phyloP scores from a whole-genome alignment of 495 filamentous ascomycete genomes.

The Extremus antarcticus region DNA sequence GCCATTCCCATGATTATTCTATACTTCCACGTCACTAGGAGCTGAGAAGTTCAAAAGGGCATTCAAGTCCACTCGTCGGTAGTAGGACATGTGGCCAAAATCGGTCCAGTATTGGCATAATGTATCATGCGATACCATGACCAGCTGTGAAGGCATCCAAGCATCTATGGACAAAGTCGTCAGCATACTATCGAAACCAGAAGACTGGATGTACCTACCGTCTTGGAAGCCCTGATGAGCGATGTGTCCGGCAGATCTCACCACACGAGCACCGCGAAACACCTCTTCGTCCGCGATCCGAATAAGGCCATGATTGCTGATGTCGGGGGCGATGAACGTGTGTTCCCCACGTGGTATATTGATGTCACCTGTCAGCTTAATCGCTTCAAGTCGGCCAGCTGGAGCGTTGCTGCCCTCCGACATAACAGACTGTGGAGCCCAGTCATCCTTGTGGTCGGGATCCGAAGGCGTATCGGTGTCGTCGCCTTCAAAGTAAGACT shows the following conservation, averaged over 20 bases:
- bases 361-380: constrained; percentile 84
- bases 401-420: constrained; percentile 29
- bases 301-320: constrained; percentile 50
- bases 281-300: constrained; percentile 52
- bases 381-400: constrained; percentile 56
- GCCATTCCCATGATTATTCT: too few relatives aligned
- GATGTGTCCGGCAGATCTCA: constrained; percentile 65
- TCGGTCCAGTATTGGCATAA: constrained; percentile 74
- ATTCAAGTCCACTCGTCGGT: constrained; percentile 68
- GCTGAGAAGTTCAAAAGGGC: constrained; percentile 6
- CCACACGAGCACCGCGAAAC: constrained; percentile 66
- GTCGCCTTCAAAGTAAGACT: constrained; percentile 4
- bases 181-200: neutral
- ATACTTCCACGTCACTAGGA: neutral
- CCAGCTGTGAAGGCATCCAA: constrained; percentile 63
- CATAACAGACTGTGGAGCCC: neutral
- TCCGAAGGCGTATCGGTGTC: neutral
- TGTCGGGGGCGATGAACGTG: constrained; percentile 67
- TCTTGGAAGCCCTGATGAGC: constrained; percentile 57
- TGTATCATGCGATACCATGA: constrained; percentile 64
- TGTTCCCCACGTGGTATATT: constrained; percentile 80
- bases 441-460: neutral
- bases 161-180: constrained; percentile 37
- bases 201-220: constrained; percentile 40
- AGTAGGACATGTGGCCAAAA: constrained; percentile 73